phyloP scores from a whole-genome alignment of 495 filamentous ascomycete species.

The Penicillium daleae region DNA sequence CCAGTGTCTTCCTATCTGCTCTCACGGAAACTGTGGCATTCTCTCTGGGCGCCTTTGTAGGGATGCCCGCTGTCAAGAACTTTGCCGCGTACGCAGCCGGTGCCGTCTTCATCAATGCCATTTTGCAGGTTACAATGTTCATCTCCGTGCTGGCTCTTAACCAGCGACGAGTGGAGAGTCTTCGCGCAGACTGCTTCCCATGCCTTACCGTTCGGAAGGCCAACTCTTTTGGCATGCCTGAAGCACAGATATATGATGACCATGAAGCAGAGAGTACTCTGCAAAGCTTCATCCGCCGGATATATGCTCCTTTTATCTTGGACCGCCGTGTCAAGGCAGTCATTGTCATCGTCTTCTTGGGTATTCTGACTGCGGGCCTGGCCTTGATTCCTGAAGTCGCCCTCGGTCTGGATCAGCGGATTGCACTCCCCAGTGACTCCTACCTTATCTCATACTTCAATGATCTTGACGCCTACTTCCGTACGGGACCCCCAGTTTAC shows the following conservation, averaged over 20 bases:
- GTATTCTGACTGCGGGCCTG: constrained; percentile 81
- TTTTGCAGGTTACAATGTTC: constrained; percentile 96
- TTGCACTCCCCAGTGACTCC: constrained; percentile 88
- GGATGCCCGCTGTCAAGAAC: constrained; percentile 96
- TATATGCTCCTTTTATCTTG: constrained; percentile 82
- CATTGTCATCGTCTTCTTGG: constrained; percentile 79
- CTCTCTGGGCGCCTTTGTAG: constrained; percentile 86
- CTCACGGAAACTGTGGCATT: constrained; percentile 93
- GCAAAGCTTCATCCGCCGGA: constrained; percentile 83
- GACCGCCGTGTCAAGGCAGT: constrained; percentile 74
- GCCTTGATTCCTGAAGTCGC: constrained; percentile 82
- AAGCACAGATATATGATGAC: constrained; percentile 65
- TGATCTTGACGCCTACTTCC: constrained; percentile 90
- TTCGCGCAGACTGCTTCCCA: constrained; percentile 91
- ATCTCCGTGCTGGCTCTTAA: constrained; percentile 89
- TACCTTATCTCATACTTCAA: constrained; percentile 95
- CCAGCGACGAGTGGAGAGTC: constrained; percentile 81
- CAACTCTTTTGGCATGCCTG: constrained; percentile 52
- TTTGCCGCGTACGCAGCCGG: constrained; percentile 96
- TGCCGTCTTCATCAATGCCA: constrained; percentile 93
- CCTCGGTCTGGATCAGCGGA: constrained; percentile 90
- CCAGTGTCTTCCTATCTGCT: constrained; percentile 94
- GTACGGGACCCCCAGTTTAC: constrained; percentile 90
- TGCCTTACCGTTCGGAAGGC: constrained; percentile 77
- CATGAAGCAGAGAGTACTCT: constrained; percentile 67